phyloP scores from a whole-genome alignment of 1,139 yeast species.

The Debaryomyces subglobosus region DNA sequence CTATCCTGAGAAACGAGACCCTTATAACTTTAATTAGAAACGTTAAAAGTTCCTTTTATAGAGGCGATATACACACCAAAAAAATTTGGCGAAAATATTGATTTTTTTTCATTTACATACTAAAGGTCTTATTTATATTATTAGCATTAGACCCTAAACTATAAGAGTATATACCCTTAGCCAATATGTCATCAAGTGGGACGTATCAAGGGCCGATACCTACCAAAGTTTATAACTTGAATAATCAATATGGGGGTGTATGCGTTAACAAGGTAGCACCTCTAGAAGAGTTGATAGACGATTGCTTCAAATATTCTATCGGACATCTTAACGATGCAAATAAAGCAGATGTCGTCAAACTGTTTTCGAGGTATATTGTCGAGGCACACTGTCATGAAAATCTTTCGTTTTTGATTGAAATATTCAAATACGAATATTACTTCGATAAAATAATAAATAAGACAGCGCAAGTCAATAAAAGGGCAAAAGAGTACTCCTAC shows the following conservation, averaged over 20 bases:
- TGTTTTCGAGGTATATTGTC: constrained; percentile 23
- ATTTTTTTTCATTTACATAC: background rate
- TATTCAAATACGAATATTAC: constrained; percentile 46
- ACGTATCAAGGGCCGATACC: constrained; percentile 6
- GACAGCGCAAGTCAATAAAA: background rate
- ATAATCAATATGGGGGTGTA: constrained; percentile 1
- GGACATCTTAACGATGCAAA: constrained; percentile 19
- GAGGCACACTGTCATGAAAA: constrained; percentile 49
- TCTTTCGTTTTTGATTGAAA: constrained; percentile 46
- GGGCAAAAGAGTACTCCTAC: constrained; percentile 6
- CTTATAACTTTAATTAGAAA: constrained; percentile 3
- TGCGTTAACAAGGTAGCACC: constrained; percentile 15
- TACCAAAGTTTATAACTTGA: constrained; percentile 1
- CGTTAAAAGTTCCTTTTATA: background rate
- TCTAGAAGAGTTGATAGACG: constrained; percentile 31
- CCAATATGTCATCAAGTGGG: constrained; percentile 3
- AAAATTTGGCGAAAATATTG: background rate
- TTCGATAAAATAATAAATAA: constrained; percentile 23
- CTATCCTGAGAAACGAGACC: constrained; percentile 1
- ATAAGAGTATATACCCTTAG: background rate
- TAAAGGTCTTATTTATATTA: background rate
- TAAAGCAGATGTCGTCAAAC: constrained; percentile 19
- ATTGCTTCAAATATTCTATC: constrained; percentile 27
- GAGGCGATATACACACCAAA: background rate
- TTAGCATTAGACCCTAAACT: background rate